Conservation (phyloP, 768 basidiomycete species). For the Termitomyces sp. region DNA sequence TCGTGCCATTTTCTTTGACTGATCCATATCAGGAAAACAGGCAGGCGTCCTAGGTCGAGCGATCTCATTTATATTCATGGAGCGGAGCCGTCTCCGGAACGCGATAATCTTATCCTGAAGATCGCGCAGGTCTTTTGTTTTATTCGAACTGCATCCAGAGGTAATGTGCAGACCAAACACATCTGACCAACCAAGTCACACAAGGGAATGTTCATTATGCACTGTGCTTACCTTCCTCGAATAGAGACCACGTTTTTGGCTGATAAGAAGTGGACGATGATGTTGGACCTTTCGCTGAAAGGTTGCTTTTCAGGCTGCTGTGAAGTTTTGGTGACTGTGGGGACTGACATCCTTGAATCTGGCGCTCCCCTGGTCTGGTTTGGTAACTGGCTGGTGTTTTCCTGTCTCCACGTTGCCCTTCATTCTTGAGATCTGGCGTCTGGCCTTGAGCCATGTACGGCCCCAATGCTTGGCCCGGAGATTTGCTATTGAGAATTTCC, state of each 20-base stretch:
- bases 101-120: constrained; percentile 45
- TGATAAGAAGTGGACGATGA: neutral
- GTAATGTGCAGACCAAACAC: constrained; percentile 46
- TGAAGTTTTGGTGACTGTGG: neutral
- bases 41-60: constrained; percentile 40
- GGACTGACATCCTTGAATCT: neutral
- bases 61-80: constrained; percentile 53
- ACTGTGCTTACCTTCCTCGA: neutral
- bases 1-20: constrained; percentile 40
- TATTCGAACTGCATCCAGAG: constrained; percentile 28
- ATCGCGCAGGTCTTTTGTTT: constrained; percentile 34
- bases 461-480: no score
- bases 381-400: neutral
- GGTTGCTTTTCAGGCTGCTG: neutral
- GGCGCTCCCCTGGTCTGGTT: neutral
- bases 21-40: constrained; percentile 46
- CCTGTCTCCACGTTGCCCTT: neutral
- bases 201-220: neutral
- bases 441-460: neutral
- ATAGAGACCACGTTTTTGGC: neutral
- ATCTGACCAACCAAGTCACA: constrained; percentile 32
- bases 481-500: neutral
- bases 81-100: constrained; percentile 56
- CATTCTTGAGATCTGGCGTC: neutral
- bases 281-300: neutral